Base-by-base conservation (phyloP, 768 basidiomycete genomes). In the Kondoa subrosea region DNA sequence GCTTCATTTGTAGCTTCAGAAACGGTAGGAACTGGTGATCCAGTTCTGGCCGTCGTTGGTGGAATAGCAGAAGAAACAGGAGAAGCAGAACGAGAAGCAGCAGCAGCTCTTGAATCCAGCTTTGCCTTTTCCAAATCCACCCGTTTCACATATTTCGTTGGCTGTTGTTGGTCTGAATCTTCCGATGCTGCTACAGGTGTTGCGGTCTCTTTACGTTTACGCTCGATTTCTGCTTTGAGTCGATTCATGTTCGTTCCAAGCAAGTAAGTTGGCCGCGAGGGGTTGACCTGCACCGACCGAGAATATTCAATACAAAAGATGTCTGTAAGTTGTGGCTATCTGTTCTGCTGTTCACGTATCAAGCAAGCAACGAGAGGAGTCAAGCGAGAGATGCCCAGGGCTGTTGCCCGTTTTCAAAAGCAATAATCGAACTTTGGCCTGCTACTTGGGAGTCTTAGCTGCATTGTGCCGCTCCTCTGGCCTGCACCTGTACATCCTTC, bases 151-250 rank as follows among this genome's bases (percentile, higher is more conserved):
- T 96, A 95, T 26, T 80, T 82, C 0, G 86, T 83, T 1, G 74
- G 59, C 2, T 66, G 73, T 56, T 32, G 63, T 59, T 65, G 21
- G 62, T 68, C 50, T 62, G 61, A 50, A 21, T n/a, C 29, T 26
- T 69, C 69, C 1, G 56, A 61, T 3, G 85, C 80, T n/a, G 75
- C 73, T 56, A 75, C 69, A 3, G 71, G 26, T 25, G 72, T 66
- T 21, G 81, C 72, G n/a, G 81, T 82, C 2, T 83, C 81, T 76
- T 92, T 92, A 72, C 91, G 86, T 78, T 99, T 97, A 17, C 85
- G 56, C 1, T 65, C 85, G 69, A 99, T 86, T 77, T 92, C 89
- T 65, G 88, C 85, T 71, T 89, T 87, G 75, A 99, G 87, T 12
- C 85, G 85, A 77, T 96, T 87, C 92, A 99, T 96, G 66, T n/a